Conservation (phyloP, 2,329 filamentous ascomycete genomes). For the Zymoseptoria pseudotritici region DNA sequence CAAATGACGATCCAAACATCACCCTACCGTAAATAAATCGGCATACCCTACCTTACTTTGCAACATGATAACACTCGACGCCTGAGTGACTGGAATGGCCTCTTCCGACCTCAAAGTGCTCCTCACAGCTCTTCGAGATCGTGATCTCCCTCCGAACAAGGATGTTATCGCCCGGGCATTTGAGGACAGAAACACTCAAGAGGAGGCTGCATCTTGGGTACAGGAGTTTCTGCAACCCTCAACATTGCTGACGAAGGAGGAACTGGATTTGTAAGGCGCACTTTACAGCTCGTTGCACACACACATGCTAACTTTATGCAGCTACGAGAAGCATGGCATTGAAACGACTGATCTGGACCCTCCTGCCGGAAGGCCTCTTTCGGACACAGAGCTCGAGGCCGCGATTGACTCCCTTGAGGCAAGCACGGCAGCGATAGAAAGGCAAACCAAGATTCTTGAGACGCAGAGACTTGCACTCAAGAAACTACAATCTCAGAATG, state of each 20-base stretch:
- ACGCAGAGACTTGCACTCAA: constrained; percentile 57
- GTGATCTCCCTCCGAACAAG: constrained; percentile 36
- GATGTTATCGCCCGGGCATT: constrained; percentile 45
- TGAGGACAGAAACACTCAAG: constrained; percentile 34
- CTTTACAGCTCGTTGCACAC: constrained; percentile 1
- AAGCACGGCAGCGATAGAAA: constrained; percentile 57
- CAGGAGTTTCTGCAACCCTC: constrained; percentile 39
- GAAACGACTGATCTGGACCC: background rate
- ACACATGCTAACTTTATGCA: background rate
- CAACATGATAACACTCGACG: background rate
- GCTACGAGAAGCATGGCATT: constrained; percentile 27
- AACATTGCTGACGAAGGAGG: constrained; percentile 43
- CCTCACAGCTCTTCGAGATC: constrained; percentile 38
- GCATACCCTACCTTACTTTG: background rate
- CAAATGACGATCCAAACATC: background rate
- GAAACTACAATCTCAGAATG: constrained; percentile 41
- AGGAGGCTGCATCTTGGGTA: constrained; percentile 39
- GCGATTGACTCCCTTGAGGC: constrained; percentile 58
- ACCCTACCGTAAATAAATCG: background rate
- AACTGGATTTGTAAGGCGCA: constrained; percentile 38
- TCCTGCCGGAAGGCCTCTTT: constrained; percentile 38
- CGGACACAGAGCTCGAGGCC: constrained; percentile 52
- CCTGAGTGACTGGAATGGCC: constrained; percentile 3
- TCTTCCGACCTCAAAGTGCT: constrained; percentile 32
- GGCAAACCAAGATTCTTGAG: constrained; percentile 55